These are phyloP conservation scores for Leccinum pachyderme DNA, from an alignment of 1,284 basidiomycete species.

Conservation along the genomic window DNA sequence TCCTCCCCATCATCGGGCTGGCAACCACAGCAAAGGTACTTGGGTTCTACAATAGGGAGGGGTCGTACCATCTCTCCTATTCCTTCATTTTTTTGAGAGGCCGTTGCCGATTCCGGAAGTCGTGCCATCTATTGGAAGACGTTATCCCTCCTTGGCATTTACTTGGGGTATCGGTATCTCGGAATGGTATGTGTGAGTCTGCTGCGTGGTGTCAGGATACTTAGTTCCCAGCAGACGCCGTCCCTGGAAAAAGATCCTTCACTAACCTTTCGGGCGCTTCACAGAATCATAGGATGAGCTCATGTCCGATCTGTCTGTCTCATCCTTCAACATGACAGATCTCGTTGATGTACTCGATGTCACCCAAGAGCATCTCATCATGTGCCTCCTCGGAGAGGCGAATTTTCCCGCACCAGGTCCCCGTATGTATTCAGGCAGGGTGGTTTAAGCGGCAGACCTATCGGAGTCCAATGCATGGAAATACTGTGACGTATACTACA, in stretches of 20 bases:
- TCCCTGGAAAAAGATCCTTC: slow-evolving; percentile 14
- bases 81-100: slow-evolving; percentile 28
- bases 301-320: slow-evolving; percentile 16
- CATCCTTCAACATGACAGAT: slow-evolving; percentile 17
- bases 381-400: slow-evolving; percentile 23
- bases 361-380: slow-evolving; percentile 13
- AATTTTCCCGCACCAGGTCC: slow-evolving; percentile 38
- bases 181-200: slow-evolving; percentile 19
- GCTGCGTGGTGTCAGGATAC: not conserved
- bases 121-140: slow-evolving; percentile 42
- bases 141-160: slow-evolving; percentile 40
- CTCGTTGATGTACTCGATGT: slow-evolving; percentile 29
- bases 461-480: no score
- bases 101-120: slow-evolving; percentile 2
- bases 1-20: no score
- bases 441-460: slow-evolving; percentile 30
- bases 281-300: slow-evolving; percentile 16
- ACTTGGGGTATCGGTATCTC: slow-evolving; percentile 32
- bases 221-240: slow-evolving; percentile 20
- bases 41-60: slow-evolving; percentile 44
- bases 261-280: slow-evolving; percentile 31
- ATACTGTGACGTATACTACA: no score
- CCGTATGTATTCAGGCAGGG: slow-evolving; percentile 33
- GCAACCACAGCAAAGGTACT: no score
- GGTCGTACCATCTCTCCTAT: slow-evolving; percentile 39